These are phyloP conservation scores for Gastrolobium bilobum DNA, from an alignment of 306 rosid genomes.

Conservation along the genomic window DNA sequence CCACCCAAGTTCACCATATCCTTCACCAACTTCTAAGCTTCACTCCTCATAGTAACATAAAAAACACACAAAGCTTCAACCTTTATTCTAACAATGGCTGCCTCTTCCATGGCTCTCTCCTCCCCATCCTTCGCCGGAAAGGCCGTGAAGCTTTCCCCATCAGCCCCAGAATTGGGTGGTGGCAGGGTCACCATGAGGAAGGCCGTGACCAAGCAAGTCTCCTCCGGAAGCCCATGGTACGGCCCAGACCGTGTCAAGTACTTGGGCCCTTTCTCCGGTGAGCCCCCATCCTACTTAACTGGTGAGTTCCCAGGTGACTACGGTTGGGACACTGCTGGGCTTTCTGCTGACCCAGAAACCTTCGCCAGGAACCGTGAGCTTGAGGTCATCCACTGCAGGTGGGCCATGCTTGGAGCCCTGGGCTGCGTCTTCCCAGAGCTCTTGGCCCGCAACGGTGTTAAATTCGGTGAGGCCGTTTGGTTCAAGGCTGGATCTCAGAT, in stretches of 20 bases:
- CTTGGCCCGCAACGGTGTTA: slow-evolving; percentile 82
- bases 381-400: slow-evolving; percentile 78
- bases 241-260: slow-evolving; percentile 96
- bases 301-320: slow-evolving; percentile 92
- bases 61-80: neutral
- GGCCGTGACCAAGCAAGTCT: slow-evolving; percentile 40
- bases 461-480: slow-evolving; percentile 93
- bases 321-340: slow-evolving; percentile 95
- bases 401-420: slow-evolving; percentile 97
- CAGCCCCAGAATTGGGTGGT: slow-evolving; percentile 48
- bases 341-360: slow-evolving; percentile 92
- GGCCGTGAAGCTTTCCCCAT: slow-evolving; percentile 67
- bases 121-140: slow-evolving; percentile 80
- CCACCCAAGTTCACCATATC: neutral
- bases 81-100: slow-evolving; percentile 61
- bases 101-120: slow-evolving; percentile 86
- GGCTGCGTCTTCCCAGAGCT: slow-evolving; percentile 93
- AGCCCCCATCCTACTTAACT: slow-evolving; percentile 75
- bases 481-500: slow-evolving; percentile 94
- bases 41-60: neutral
- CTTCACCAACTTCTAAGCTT: neutral
- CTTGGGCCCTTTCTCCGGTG: slow-evolving; percentile 92
- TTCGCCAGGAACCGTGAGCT: slow-evolving; percentile 87
- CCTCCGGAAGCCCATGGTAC: slow-evolving; percentile 88
- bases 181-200: slow-evolving; percentile 75